phyloP scores from a whole-genome alignment of 1,284 basidiomycete genomes.

The Rhodotorula sp. region DNA sequence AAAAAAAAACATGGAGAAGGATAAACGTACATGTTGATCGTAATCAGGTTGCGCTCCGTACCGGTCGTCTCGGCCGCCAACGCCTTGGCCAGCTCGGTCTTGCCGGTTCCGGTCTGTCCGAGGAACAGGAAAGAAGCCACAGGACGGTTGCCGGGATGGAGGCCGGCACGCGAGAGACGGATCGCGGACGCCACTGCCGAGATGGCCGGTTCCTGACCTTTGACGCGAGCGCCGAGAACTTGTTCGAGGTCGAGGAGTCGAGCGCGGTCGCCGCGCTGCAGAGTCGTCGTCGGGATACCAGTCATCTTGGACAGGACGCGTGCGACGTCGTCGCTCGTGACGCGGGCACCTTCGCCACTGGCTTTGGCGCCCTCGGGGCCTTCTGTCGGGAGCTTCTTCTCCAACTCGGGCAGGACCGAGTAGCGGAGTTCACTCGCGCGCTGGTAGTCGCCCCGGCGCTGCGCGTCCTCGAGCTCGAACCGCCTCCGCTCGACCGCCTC shows the following conservation, averaged over 20 bases:
- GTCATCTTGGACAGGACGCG: slow-evolving; percentile 71
- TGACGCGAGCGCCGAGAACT: slow-evolving; percentile 67
- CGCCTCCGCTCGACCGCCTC: slow-evolving; percentile 77
- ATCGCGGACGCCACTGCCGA: slow-evolving; percentile 80
- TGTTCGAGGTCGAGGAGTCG: slow-evolving; percentile 92
- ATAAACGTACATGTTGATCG: slow-evolving; percentile 66
- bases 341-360: slow-evolving; percentile 61
- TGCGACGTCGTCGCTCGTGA: slow-evolving; percentile 84
- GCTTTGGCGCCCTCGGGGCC: slow-evolving; percentile 61
- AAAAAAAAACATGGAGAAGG: no score
- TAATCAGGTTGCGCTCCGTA: slow-evolving; percentile 56
- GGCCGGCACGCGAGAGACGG: slow-evolving; percentile 81
- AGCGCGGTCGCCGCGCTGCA: slow-evolving; percentile 85
- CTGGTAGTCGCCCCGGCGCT: slow-evolving; percentile 75
- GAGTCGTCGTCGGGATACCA: slow-evolving; percentile 84
- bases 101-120: slow-evolving; percentile 70
- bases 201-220: slow-evolving; percentile 85
- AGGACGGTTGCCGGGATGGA: slow-evolving; percentile 81
- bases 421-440: slow-evolving; percentile 63
- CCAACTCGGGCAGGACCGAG: slow-evolving; percentile 77
- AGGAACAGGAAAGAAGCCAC: slow-evolving; percentile 90
- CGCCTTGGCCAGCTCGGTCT: slow-evolving; percentile 86
- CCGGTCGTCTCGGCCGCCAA: slow-evolving; percentile 56
- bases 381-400: slow-evolving; percentile 70
- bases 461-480: slow-evolving; percentile 75